phyloP scores from a whole-genome alignment of 441 rosid species.

The Corymbia calophylla region DNA sequence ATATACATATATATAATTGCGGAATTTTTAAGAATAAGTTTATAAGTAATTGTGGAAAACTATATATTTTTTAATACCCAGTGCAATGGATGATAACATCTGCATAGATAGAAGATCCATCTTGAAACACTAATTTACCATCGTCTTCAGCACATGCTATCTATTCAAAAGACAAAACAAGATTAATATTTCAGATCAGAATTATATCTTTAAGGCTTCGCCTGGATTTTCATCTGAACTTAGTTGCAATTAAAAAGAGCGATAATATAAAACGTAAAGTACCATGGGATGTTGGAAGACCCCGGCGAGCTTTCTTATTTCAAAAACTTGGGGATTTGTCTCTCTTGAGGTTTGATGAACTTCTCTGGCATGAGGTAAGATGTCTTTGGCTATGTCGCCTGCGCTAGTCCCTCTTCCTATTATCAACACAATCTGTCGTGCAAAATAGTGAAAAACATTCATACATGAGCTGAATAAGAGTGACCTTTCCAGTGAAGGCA shows the following conservation, averaged over 20 bases:
- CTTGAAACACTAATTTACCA: neutral
- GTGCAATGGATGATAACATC: conserved; percentile 1
- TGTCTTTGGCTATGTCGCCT: neutral
- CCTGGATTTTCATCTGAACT: neutral
- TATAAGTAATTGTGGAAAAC: neutral
- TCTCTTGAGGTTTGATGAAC: neutral
- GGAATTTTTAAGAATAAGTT: neutral
- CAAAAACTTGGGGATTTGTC: neutral
- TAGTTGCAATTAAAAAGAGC: neutral
- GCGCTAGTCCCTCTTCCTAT: neutral
- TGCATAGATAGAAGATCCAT: neutral
- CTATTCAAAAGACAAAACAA: neutral
- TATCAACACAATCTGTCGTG: neutral
- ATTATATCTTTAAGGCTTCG: neutral
- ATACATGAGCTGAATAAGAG: neutral
- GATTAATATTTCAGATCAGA: neutral
- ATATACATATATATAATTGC: neutral
- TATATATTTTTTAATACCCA: neutral
- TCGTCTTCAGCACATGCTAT: neutral
- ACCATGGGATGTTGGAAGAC: neutral
- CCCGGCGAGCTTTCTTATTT: neutral
- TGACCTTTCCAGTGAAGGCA: neutral
- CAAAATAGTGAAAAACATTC: neutral
- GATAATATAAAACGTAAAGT: neutral
- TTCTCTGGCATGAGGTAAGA: neutral